Conservation (phyloP, 2,329 filamentous ascomycete species). For the Coniochaeta sp. region DNA sequence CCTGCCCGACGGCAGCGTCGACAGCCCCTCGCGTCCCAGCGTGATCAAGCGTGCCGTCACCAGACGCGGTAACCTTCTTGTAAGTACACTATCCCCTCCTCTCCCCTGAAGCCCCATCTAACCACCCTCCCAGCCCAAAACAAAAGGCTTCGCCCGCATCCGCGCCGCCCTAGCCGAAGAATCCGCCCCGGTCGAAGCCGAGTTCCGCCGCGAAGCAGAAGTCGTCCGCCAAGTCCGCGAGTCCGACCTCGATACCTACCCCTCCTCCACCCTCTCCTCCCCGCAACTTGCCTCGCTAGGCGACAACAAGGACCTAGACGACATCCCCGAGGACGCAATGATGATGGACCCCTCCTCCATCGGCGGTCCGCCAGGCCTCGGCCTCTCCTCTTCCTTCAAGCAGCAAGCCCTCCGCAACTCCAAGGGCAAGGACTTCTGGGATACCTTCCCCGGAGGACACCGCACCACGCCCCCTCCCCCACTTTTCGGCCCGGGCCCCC, state of each 20-base stretch:
- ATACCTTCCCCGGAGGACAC: constrained; percentile 57
- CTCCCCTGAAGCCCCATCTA: not conserved
- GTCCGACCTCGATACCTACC: constrained; percentile 64
- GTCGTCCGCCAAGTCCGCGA: constrained; percentile 94
- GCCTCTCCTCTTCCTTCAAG: constrained; percentile 63
- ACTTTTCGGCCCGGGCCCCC: constrained; percentile 51
- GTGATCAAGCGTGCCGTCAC: constrained; percentile 81
- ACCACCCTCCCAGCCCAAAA: constrained; percentile 64
- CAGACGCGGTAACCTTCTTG: constrained; percentile 79
- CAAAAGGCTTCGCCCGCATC: constrained; percentile 90
- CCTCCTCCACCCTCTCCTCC: constrained; percentile 58
- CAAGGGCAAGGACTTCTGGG: constrained; percentile 69
- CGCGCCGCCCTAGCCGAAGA: constrained; percentile 86
- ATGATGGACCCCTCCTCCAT: constrained; percentile 51
- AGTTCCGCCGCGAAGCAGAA: constrained; percentile 85
- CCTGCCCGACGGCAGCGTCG: constrained; percentile 35
- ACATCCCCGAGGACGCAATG: constrained; percentile 62
- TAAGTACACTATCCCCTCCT: constrained; percentile 33
- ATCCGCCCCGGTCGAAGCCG: constrained; percentile 76
- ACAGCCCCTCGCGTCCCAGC: constrained; percentile 39
- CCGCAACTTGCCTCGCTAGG: constrained; percentile 57
- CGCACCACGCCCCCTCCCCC: constrained; percentile 54
- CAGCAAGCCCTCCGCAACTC: constrained; percentile 66
- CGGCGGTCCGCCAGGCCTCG: no score
- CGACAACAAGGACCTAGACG: constrained; percentile 62